Evolutionary conservation across 345 rosid genomes (phyloP), one percentile per base, ranked within the genome.

Genomic region (Hibiscus syriacus): DNA sequence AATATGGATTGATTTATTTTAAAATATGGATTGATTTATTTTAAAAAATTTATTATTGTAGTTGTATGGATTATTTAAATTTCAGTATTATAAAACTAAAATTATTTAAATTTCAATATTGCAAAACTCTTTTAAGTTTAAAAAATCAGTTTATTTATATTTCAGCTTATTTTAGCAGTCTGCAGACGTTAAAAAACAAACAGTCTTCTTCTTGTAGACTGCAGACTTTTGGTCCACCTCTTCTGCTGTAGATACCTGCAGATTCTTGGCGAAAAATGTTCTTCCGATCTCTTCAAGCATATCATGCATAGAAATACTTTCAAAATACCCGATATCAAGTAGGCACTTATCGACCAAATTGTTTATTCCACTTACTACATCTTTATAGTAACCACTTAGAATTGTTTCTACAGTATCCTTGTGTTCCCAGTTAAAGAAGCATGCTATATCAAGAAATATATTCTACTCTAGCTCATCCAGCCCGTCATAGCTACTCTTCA

Each of bases 81-180:
- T n/a, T n/a, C n/a, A n/a, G n/a, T n/a, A n/a, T n/a, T n/a, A n/a
- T n/a, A n/a, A n/a, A n/a, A n/a, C n/a, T n/a, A n/a, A n/a, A n/a
- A n/a, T n/a, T n/a, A n/a, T n/a, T n/a, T n/a, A n/a, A n/a, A n/a
- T n/a, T n/a, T n/a, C n/a, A n/a, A n/a, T n/a, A n/a, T n/a, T n/a
- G n/a, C n/a, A n/a, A n/a, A n/a, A n/a, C n/a, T n/a, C n/a, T n/a
- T n/a, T n/a, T n/a, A n/a, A n/a, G n/a, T n/a, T 2, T 13, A 12
- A 43, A 43, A 3, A 32, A 2, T 4, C 16, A 16, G 4, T n/a
- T n/a, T n/a, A n/a, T n/a, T n/a, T n/a, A n/a, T n/a, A n/a, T n/a
- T n/a, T n/a, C n/a, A 10, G 3, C 48, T 64, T 34, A 77, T 80
- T 68, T 39, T 61, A 76, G 22, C 7, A 79, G 53, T 81, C 80